Conservation (phyloP, 2,329 filamentous ascomycete species). For the Ophiostoma quercus region DNA sequence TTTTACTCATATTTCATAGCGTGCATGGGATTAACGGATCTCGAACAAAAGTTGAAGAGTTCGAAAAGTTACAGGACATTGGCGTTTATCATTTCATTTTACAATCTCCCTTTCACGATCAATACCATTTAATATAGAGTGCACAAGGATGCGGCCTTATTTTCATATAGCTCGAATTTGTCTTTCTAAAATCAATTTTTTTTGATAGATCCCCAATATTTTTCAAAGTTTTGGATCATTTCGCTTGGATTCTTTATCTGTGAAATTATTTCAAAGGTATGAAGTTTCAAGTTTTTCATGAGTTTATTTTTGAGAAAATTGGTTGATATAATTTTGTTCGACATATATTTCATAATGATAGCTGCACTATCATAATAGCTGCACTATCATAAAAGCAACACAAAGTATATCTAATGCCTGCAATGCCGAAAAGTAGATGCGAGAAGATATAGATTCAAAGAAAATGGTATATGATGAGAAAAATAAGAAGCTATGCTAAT, state of each 20-base stretch:
- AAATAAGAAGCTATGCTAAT: conserved; percentile 9
- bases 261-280: too few species aligned
- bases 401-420: too few species aligned
- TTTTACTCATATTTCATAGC: background rate
- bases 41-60: conserved; percentile 4
- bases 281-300: too few species aligned
- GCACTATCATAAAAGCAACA: too few species aligned
- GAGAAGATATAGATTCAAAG: background rate
- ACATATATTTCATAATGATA: too few species aligned
- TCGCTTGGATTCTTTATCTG: too few species aligned
- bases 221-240: too few species aligned
- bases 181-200: background rate
- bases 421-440: background rate
- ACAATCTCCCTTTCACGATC: background rate
- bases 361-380: too few species aligned
- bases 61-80: background rate
- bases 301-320: too few species aligned
- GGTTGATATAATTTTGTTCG: too few species aligned
- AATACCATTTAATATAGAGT: background rate
- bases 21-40: background rate
- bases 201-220: too few species aligned
- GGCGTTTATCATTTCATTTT: background rate
- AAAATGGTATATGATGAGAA: conserved; percentile 4
- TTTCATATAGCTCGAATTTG: background rate
- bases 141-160: background rate